Percentiles rank a stretch among this genome's conserved stretches.
phyloP scores from a whole-genome alignment of 371 early-diverging fungal species.

The Mortierella sp. region DNA sequence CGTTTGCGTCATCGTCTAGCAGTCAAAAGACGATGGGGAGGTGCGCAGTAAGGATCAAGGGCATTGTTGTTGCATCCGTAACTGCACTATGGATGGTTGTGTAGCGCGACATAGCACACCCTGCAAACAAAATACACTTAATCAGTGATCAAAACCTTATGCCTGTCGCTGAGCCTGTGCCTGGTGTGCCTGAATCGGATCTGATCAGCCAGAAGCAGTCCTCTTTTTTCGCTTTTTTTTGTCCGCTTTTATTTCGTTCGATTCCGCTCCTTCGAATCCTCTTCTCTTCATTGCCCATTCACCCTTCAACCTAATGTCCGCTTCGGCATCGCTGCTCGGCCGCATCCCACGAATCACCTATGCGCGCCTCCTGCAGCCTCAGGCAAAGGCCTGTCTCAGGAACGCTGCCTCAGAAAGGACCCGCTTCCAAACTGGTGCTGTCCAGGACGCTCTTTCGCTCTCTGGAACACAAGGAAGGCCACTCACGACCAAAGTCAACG shows the following conservation, averaged over 20 bases:
- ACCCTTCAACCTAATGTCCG: slow-evolving; percentile 22
- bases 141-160: not conserved
- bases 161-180: not conserved
- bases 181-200: not conserved
- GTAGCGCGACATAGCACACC: not conserved
- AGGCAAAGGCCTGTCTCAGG: not conserved
- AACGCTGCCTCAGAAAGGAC: not conserved
- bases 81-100: not conserved
- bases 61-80: not conserved
- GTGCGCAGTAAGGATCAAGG: not conserved
- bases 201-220: not conserved
- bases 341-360: slow-evolving; percentile 13
- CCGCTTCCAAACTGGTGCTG: not conserved
- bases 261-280: not conserved
- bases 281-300: not conserved
- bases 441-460: not conserved
- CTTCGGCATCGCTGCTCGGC: slow-evolving; percentile 21
- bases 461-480: not conserved
- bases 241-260: not conserved
- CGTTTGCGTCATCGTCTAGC: not conserved
- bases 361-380: not conserved
- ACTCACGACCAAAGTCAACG: not conserved
- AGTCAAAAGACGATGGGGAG: not conserved
- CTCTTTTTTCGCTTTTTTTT: not conserved
- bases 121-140: not conserved